phyloP scores from a whole-genome alignment of 164 flowering plant genomes.

The Sextonia rubra region DNA sequence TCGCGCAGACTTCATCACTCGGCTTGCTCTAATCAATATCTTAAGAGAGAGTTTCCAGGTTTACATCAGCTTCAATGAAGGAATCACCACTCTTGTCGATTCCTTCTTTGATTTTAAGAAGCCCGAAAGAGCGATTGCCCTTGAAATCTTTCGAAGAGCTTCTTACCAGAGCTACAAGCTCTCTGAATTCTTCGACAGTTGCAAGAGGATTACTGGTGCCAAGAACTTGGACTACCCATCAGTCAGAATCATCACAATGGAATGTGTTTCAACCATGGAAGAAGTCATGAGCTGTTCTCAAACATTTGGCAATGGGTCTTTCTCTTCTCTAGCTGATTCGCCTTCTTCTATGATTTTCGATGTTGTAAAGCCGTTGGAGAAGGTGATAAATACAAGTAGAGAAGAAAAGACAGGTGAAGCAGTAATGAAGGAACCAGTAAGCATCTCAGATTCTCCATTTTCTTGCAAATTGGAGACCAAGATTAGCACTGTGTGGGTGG shows the following conservation, averaged over 20 bases:
- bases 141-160: conserved; percentile 51
- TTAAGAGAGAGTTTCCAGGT: conserved; percentile 67
- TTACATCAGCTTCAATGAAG: conserved; percentile 49
- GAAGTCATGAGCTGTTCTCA: conserved; percentile 18
- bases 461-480: conserved; percentile 38
- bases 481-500: conserved; percentile 52
- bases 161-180: conserved; percentile 53
- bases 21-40: conserved; percentile 36
- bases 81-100: conserved; percentile 47
- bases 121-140: conserved; percentile 39
- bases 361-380: conserved; percentile 1
- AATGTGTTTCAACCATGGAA: conserved; percentile 32
- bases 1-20: conserved; percentile 21
- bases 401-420: not conserved
- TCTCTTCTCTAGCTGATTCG: not conserved
- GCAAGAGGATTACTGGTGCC: conserved; percentile 38
- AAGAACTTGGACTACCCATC: conserved; percentile 53
- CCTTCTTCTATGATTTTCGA: conserved; percentile 2
- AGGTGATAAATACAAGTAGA: not conserved
- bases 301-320: not conserved
- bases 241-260: conserved; percentile 37
- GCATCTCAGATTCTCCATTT: conserved; percentile 17
- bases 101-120: conserved; percentile 46
- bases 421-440: not conserved
- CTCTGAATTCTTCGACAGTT: conserved; percentile 41